These are phyloP conservation scores for Niveomyces coronatus DNA, from an alignment of 2,329 filamentous ascomycete species.

Conservation along the genomic window DNA sequence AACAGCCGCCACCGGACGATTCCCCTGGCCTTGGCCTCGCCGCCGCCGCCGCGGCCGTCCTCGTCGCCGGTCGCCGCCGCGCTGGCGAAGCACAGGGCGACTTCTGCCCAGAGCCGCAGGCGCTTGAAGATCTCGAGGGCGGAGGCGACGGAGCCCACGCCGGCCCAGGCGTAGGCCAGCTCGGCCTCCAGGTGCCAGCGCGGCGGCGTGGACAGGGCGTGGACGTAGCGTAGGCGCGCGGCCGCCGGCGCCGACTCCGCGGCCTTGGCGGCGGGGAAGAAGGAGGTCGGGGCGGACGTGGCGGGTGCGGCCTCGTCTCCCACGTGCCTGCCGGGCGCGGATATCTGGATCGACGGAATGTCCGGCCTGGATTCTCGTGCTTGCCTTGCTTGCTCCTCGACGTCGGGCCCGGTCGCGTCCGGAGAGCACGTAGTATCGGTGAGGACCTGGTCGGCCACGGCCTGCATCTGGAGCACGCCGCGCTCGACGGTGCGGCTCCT, in stretches of 20 bases:
- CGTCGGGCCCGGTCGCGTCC: slow-evolving; percentile 19
- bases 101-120: slow-evolving; percentile 87
- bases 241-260: slow-evolving; percentile 68
- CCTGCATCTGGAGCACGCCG: slow-evolving; percentile 84
- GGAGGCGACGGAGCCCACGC: slow-evolving; percentile 75
- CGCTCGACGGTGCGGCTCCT: slow-evolving; percentile 79
- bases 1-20: slow-evolving; percentile 74
- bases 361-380: slow-evolving; percentile 19
- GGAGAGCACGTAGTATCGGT: slow-evolving; percentile 55
- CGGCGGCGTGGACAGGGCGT: slow-evolving; percentile 72
- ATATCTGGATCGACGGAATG: slow-evolving; percentile 37
- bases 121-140: slow-evolving; percentile 95
- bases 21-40: slow-evolving; percentile 69
- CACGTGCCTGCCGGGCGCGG: slow-evolving; percentile 21
- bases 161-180: slow-evolving; percentile 84
- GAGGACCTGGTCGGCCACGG: slow-evolving; percentile 89
- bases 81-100: slow-evolving; percentile 74
- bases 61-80: slow-evolving; percentile 47
- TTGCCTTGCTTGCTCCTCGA: no score
- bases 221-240: slow-evolving; percentile 72
- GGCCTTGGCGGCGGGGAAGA: slow-evolving; percentile 66
- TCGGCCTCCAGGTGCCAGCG: slow-evolving; percentile 93
- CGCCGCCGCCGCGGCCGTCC: slow-evolving; percentile 41
- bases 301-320: slow-evolving; percentile 13
- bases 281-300: slow-evolving; percentile 52